Evolutionary conservation across 306 rosid species (phyloP).

Genomic region (Sicyos baderoa): DNA sequence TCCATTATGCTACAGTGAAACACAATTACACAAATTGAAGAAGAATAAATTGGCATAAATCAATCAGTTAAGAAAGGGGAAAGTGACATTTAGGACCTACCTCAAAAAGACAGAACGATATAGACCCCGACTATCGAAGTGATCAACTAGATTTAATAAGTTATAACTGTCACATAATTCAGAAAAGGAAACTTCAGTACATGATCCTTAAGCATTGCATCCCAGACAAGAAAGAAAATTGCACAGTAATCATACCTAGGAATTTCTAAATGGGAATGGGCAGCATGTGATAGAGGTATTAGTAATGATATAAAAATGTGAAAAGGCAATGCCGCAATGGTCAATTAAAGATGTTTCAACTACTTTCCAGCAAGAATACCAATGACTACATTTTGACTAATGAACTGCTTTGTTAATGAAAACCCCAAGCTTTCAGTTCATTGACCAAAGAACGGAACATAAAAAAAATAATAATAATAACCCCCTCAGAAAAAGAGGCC

Average conservation of each 20-base stretch:
- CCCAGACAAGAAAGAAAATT: neutral
- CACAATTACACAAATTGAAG: neutral
- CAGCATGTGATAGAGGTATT: neutral
- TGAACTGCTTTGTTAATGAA: neutral
- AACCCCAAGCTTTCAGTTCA: too few relatives aligned
- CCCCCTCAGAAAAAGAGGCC: too few relatives aligned
- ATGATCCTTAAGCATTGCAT: conserved; percentile 5
- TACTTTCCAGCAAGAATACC: neutral
- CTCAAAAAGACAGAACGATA: conserved; percentile 76
- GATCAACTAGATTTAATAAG: conserved; percentile 60
- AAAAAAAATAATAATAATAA: too few relatives aligned
- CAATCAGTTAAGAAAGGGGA: conserved; percentile 1
- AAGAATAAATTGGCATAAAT: neutral
- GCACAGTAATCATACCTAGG: conserved; percentile 18
- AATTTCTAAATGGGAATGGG: neutral
- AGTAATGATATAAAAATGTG: neutral
- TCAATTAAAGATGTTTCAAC: conserved; percentile 9
- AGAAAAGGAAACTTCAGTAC: conserved; percentile 19
- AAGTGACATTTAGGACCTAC: conserved; percentile 32
- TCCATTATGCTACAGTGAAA: conserved; percentile 73
- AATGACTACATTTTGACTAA: neutral
- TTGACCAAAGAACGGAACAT: too few relatives aligned
- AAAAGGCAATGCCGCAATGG: neutral
- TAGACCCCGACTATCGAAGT: conserved; percentile 74
- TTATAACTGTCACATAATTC: conserved; percentile 56